A percentile compares a stretch with the other conserved stretches of the same genome.
phyloP scores from a whole-genome alignment of 768 basidiomycete genomes.

The Calvatia gigantea region DNA sequence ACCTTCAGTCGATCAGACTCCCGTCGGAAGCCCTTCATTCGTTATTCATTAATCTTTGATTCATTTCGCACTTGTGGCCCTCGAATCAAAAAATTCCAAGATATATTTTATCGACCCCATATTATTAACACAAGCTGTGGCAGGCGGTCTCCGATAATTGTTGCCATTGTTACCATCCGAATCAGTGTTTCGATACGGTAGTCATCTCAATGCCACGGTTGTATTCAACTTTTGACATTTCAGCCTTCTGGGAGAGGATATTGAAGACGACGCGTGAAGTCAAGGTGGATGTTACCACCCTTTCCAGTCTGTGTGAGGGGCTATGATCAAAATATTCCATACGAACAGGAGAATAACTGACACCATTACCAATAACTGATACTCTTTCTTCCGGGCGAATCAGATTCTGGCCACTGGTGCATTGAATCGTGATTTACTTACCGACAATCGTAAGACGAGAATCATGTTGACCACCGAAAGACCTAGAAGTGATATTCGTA shows the following conservation, averaged over 20 bases:
- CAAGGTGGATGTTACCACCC: background rate
- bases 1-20: too few relatives aligned
- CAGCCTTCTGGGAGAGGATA: background rate
- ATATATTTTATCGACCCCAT: too few relatives aligned
- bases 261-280: slow-evolving; percentile 7
- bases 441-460: background rate
- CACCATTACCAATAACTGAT: background rate
- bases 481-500: background rate
- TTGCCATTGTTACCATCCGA: background rate
- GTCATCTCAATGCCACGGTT: too few relatives aligned
- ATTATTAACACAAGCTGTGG: too few relatives aligned
- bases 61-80: too few relatives aligned
- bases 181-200: background rate
- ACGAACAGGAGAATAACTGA: background rate
- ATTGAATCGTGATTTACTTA: background rate
- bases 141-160: too few relatives aligned
- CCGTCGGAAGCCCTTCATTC: too few relatives aligned
- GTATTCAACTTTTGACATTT: background rate
- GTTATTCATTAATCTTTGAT: too few relatives aligned
- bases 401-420: background rate
- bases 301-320: background rate
- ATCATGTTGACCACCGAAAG: slow-evolving; percentile 5
- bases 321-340: background rate
- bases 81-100: too few relatives aligned
- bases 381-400: background rate